Percentiles rank a stretch among this genome's conserved stretches.
These are phyloP conservation scores for Tricholoma furcatifolium DNA, from an alignment of 768 basidiomycete genomes.

Conservation along the genomic window DNA sequence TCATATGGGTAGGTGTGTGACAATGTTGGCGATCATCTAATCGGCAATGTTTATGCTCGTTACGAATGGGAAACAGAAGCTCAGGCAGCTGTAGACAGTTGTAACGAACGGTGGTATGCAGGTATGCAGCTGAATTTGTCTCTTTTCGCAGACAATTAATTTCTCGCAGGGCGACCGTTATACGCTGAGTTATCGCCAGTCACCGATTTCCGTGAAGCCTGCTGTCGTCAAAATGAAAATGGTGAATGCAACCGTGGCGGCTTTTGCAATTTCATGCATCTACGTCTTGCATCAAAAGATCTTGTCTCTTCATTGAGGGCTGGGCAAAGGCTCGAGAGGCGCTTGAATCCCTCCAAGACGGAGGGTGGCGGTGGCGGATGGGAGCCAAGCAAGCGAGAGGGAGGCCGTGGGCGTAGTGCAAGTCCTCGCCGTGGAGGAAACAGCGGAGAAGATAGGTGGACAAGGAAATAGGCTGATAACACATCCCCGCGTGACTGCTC, in stretches of 20 bases:
- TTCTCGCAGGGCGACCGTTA: conserved; percentile 73
- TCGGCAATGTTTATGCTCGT: conserved; percentile 96
- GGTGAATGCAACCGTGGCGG: conserved; percentile 98
- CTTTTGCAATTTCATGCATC: conserved; percentile 99
- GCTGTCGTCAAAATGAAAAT: conserved; percentile 98
- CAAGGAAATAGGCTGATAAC: conserved; percentile 44
- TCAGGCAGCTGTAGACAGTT: conserved; percentile 84
- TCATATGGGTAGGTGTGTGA: conserved; percentile 76
- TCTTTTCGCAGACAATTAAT: conserved; percentile 8
- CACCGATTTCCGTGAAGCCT: conserved; percentile 98
- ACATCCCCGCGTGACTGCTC: background rate
- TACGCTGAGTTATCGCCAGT: conserved; percentile 98
- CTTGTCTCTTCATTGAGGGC: conserved; percentile 76
- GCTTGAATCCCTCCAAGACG: conserved; percentile 63
- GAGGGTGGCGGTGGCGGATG: conserved; percentile 76
- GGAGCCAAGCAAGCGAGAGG: conserved; percentile 75
- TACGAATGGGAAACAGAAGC: conserved; percentile 99
- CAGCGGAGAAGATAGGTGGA: conserved; percentile 77
- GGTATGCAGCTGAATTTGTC: conserved; percentile 47
- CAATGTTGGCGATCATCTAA: conserved; percentile 98
- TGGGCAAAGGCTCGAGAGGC: conserved; percentile 82
- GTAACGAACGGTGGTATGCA: conserved; percentile 98
- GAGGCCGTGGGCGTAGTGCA: conserved; percentile 68
- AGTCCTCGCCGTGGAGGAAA: conserved; percentile 65
- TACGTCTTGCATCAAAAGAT: conserved; percentile 83